Percentiles rank a stretch among this genome's conserved stretches.
Conservation (phyloP, 1,284 basidiomycete species). For the Stygiomarasmius scandens region DNA sequence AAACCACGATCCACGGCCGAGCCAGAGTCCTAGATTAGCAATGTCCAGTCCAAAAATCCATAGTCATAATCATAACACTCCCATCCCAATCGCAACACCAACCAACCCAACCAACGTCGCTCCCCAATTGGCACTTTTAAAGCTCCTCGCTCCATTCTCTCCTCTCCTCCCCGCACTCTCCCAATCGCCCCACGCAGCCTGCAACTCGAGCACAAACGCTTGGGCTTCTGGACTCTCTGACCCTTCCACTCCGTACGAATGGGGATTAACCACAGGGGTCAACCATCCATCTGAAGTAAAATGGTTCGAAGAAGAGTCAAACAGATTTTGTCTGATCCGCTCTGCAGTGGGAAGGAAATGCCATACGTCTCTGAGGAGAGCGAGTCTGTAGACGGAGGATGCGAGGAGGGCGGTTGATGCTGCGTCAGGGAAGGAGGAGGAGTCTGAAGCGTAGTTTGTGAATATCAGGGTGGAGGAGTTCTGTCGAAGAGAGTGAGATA, state of each 20-base stretch:
- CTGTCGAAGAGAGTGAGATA: conserved; percentile 3
- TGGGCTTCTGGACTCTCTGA: conserved; percentile 58
- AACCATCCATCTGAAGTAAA: conserved; percentile 64
- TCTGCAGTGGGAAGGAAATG: conserved; percentile 62
- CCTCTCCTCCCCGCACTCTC: conserved; percentile 52
- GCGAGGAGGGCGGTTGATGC: conserved; percentile 79
- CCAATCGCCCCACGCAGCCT: conserved; percentile 77
- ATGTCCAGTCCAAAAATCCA: too few species aligned
- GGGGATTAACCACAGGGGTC: conserved; percentile 72
- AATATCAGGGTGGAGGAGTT: conserved; percentile 63
- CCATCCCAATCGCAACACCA: too few species aligned
- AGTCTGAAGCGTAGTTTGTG: conserved; percentile 72
- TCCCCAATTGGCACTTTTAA: too few species aligned
- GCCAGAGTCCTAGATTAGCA: too few species aligned
- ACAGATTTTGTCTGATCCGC: conserved; percentile 52
- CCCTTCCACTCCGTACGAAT: conserved; percentile 52
- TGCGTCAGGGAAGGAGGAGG: conserved; percentile 71
- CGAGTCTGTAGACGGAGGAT: conserved; percentile 73
- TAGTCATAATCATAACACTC: too few species aligned
- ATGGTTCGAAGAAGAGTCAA: conserved; percentile 34
- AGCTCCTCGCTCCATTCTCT: conserved; percentile 38
- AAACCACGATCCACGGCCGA: too few species aligned
- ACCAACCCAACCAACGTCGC: too few species aligned
- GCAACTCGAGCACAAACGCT: conserved; percentile 73
- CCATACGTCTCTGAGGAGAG: conserved; percentile 52